Base-by-base conservation (phyloP, 805 yeast species). In the Teunomyces cretensis region DNA sequence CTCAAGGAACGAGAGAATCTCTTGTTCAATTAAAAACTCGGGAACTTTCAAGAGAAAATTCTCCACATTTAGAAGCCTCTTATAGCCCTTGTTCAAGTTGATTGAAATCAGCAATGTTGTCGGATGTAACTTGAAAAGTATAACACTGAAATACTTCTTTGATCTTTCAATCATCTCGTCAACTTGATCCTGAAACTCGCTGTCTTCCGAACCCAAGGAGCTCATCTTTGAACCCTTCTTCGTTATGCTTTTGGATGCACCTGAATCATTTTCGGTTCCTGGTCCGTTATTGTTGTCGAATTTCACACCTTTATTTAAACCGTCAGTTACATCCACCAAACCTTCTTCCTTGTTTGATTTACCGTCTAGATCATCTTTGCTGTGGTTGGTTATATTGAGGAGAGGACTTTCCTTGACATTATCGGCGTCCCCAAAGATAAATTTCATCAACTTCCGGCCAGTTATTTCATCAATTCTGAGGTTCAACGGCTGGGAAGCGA, bases 91-190 rank as follows among this genome's bases (percentile, higher is more conserved):
- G 30, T 56, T 55, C 46, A 67, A 53, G 42, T 60, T 65, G 28
- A 72, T 58, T 1, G 76, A 70, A 9, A 72, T 61, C 61, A 54
- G 53, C 17, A 72, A 48, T 6, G 62, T 53, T 16, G 65, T 54
- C 1, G 68, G 57, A 16, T 41, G 45, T 3, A 64, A 40, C 27
- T 66, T 69, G 49, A 92, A 72, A 12, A 78, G 67, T 17, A 81
- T 79, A 48, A 91, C 79, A 53, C 87, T 84, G 62, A 86, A 72
- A 58, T 79, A 88, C 46, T 79, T 80, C 22, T 87, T 78, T 0
- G 97, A 88, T 39, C 97, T 70, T 37, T 72, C 66, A 4, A 89
- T 66, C 96, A 92, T 89, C 50, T 79, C 76, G 19, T 80, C 62
- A 16, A 70, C 56, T 15, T 71, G 61, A 16, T 57, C 58, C 39